These are phyloP conservation scores for Naganishia sp. DNA, from an alignment of 1,284 basidiomycete species.

Conservation along the genomic window DNA sequence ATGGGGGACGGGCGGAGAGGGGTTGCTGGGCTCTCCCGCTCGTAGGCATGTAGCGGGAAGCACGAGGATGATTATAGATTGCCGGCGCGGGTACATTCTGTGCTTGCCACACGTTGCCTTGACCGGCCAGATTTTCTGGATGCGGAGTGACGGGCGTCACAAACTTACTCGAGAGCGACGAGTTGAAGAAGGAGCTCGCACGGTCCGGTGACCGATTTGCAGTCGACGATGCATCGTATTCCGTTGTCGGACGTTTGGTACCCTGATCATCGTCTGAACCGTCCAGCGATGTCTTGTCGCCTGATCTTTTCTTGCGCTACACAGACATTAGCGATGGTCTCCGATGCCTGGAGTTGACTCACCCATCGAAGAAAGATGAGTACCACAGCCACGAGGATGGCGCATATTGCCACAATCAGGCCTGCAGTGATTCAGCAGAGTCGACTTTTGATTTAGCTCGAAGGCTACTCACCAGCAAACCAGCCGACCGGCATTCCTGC, in stretches of 20 bases:
- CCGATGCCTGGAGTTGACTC: not conserved
- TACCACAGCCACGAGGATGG: not conserved
- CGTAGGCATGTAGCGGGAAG: conserved; percentile 20
- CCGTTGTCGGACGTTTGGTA: conserved; percentile 1
- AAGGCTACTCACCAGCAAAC: conserved; percentile 1
- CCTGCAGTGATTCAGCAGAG: not conserved
- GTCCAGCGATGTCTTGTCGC: conserved; percentile 11
- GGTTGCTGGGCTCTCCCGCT: conserved; percentile 12
- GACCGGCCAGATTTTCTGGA: conserved; percentile 8
- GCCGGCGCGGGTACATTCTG: not conserved
- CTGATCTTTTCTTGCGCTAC: conserved; percentile 15
- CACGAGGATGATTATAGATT: not conserved
- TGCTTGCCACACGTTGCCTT: not conserved
- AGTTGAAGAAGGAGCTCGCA: conserved; percentile 22
- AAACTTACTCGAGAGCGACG: conserved; percentile 3
- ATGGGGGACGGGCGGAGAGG: not conserved
- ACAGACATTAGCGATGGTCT: not conserved
- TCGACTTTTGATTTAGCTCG: not conserved
- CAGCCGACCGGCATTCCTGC: conserved; percentile 9
- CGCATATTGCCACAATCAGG: conserved; percentile 1
- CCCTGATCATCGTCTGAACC: conserved; percentile 18
- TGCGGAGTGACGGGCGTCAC: not conserved
- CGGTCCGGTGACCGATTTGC: not conserved
- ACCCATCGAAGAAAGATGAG: conserved; percentile 16
- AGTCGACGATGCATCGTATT: not conserved